Evolutionary conservation across 495 filamentous ascomycete genomes (phyloP).

Genomic region (Chaetomium tenue): DNA sequence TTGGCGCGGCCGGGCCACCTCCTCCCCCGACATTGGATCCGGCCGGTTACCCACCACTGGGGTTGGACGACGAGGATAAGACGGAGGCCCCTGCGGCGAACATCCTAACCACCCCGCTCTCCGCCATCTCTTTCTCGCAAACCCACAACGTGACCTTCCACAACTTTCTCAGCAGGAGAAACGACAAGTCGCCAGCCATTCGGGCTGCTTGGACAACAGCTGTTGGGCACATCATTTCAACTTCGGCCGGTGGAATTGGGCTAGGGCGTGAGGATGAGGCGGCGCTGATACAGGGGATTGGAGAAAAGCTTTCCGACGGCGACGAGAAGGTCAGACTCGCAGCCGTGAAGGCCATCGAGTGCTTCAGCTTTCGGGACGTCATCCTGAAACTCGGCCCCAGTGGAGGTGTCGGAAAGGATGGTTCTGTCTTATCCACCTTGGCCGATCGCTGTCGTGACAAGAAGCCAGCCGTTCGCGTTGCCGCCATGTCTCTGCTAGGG

Average conservation of each 20-base stretch:
- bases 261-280: slow-evolving; percentile 74
- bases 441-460: slow-evolving; percentile 87
- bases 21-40: slow-evolving; percentile 71
- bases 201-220: slow-evolving; percentile 81
- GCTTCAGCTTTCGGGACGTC: slow-evolving; percentile 73
- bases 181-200: slow-evolving; percentile 79
- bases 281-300: slow-evolving; percentile 66
- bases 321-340: slow-evolving; percentile 90
- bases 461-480: slow-evolving; percentile 74
- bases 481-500: slow-evolving; percentile 78
- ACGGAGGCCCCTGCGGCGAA: slow-evolving; percentile 48
- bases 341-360: slow-evolving; percentile 75
- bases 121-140: slow-evolving; percentile 79
- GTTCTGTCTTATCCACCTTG: slow-evolving; percentile 72
- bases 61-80: slow-evolving; percentile 58
- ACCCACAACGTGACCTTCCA: slow-evolving; percentile 74
- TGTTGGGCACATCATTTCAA: slow-evolving; percentile 75
- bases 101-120: slow-evolving; percentile 72
- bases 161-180: slow-evolving; percentile 74
- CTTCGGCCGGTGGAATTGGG: slow-evolving; percentile 82
- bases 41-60: slow-evolving; percentile 72
- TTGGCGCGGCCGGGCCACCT: slow-evolving; percentile 83
- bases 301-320: slow-evolving; percentile 76
- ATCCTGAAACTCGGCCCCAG: slow-evolving; percentile 72
- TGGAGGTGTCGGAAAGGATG: slow-evolving; percentile 66